phyloP scores from a whole-genome alignment of 164 flowering plant genomes.

The Magnolia kwangsiensis region DNA sequence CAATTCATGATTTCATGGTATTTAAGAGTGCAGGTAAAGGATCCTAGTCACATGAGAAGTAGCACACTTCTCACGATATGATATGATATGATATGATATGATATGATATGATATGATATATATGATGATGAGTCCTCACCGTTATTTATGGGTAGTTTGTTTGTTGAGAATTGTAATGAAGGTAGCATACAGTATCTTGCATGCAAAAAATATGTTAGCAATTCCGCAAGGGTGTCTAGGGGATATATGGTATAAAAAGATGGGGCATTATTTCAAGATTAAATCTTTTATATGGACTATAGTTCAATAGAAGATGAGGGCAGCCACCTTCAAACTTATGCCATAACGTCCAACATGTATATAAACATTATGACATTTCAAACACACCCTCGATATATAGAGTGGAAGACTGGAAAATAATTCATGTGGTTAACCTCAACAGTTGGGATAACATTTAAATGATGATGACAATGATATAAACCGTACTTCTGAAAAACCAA shows the following conservation, averaged over 20 bases:
- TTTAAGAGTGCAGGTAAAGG: constrained; percentile 16
- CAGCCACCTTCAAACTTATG: too few species aligned
- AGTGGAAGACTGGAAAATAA: too few species aligned
- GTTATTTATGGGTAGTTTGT: not conserved
- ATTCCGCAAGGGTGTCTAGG: not conserved
- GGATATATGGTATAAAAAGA: not conserved
- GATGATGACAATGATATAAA: too few species aligned
- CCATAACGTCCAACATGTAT: too few species aligned
- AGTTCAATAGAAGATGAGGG: too few species aligned
- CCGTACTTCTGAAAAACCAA: too few species aligned
- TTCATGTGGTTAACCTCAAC: too few species aligned
- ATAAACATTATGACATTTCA: too few species aligned
- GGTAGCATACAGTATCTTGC: not conserved
- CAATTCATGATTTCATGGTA: constrained; percentile 15
- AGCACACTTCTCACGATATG: not conserved
- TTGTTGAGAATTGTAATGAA: not conserved
- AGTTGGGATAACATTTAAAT: too few species aligned
- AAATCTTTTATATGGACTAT: too few species aligned
- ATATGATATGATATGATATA: not conserved
- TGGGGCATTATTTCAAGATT: too few species aligned
- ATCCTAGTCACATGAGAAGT: not conserved
- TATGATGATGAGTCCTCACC: not conserved
- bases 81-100: not conserved
- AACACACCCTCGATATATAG: too few species aligned
- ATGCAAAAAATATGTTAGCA: not conserved